These are phyloP conservation scores for Scedosporium minutisporum DNA, from an alignment of 2,329 filamentous ascomycete species.

Conservation along the genomic window DNA sequence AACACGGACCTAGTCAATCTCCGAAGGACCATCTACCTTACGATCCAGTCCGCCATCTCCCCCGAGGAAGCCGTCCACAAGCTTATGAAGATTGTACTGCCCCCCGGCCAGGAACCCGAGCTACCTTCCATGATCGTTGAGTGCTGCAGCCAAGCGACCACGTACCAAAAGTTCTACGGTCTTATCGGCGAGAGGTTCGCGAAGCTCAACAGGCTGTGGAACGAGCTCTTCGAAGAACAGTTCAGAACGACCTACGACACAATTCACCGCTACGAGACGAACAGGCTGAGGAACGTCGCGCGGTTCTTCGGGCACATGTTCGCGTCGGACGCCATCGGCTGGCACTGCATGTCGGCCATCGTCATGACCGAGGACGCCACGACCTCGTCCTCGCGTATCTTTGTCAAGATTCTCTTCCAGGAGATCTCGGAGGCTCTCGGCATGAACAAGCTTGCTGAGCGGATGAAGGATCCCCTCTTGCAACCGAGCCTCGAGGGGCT, in stretches of 20 bases:
- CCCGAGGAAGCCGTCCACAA: slow-evolving; percentile 98
- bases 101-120: slow-evolving; percentile 77
- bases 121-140: slow-evolving; percentile 95
- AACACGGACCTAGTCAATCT: slow-evolving; percentile 94
- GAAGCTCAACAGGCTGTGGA: slow-evolving; percentile 93
- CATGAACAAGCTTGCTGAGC: slow-evolving; percentile 65
- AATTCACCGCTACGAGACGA: slow-evolving; percentile 94
- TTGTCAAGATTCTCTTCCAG: slow-evolving; percentile 96
- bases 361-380: slow-evolving; percentile 96
- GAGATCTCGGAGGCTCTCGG: slow-evolving; percentile 82
- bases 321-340: slow-evolving; percentile 78
- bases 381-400: slow-evolving; percentile 91
- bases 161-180: slow-evolving; percentile 96
- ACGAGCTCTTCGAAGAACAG: slow-evolving; percentile 78
- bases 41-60: slow-evolving; percentile 91
- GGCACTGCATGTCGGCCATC: slow-evolving; percentile 78
- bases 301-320: slow-evolving; percentile 90
- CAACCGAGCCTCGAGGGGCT: slow-evolving; percentile 72
- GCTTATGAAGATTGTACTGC: slow-evolving; percentile 86
- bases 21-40: slow-evolving; percentile 89
- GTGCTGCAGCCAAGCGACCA: slow-evolving; percentile 91
- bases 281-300: slow-evolving; percentile 87
- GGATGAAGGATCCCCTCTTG: slow-evolving; percentile 69
- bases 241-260: slow-evolving; percentile 95
- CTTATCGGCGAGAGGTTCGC: slow-evolving; percentile 90